Percentiles rank a stretch among this genome's conserved stretches.
Evolutionary conservation across 2,329 filamentous ascomycete genomes (phyloP).

Genomic region (Bipolaris sorokiniana): DNA sequence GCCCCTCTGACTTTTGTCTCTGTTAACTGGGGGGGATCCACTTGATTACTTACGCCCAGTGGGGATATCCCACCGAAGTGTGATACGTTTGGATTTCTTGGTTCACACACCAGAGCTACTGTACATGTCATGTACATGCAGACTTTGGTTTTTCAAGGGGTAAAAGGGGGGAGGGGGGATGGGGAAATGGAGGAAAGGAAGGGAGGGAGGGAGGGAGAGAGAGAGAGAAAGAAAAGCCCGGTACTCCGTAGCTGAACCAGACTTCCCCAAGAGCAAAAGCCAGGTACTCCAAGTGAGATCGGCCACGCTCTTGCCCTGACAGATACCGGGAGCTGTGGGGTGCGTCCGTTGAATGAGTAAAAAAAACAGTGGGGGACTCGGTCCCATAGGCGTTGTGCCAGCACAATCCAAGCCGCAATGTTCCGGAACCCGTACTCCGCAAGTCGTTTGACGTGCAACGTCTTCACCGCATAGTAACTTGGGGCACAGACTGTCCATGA

Average conservation of each 20-base stretch:
- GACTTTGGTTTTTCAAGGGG: background rate
- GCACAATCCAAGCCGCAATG: conserved; percentile 5
- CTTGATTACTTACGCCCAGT: background rate
- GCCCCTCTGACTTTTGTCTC: background rate
- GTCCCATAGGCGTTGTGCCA: background rate
- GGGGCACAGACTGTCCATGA: conserved; percentile 5
- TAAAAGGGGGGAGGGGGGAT: background rate
- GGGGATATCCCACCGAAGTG: background rate
- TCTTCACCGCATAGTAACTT: conserved; percentile 5
- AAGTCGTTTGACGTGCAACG: conserved; percentile 10
- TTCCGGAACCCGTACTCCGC: conserved; percentile 2
- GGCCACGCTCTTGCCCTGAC: conserved; percentile 1
- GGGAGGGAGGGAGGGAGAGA: background rate
- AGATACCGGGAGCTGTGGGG: background rate
- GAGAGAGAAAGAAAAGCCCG: background rate
- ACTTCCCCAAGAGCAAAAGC: background rate
- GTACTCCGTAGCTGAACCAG: background rate
- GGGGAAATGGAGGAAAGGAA: background rate
- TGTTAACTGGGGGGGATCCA: background rate
- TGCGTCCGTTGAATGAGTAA: background rate
- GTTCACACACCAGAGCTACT: background rate
- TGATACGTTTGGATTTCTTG: background rate
- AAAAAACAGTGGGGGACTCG: conserved; percentile 5
- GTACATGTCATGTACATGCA: background rate
- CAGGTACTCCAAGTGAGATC: background rate